Base-by-base conservation (phyloP, 345 rosid species). In the Boechera divaricarpa region DNA sequence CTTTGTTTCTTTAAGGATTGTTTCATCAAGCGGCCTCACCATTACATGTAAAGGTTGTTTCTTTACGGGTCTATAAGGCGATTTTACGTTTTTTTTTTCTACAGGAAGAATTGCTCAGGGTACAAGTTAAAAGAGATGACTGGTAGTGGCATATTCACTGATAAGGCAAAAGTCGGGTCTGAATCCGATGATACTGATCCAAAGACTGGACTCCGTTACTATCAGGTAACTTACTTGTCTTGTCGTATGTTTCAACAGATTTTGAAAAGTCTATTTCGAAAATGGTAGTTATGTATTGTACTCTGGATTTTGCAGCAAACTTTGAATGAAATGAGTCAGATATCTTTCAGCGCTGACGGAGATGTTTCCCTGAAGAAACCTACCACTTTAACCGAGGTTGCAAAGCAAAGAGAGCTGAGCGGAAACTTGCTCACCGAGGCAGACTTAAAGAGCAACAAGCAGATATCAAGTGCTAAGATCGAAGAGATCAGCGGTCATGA, bases 401-500 rank as follows among this genome's bases (percentile, higher is more conserved):
- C 97, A 32, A 91, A 91, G 85, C 97, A 91, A 69, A 83, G 92
- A 26, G 97, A 91, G 81, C 81, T 91, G 32, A 90, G 91, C 31
- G 97, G 97, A 13, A 84, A 89, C 24, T 66, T 86, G 73, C 87
- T 84, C 67, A 82, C 81, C 6, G 97, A 91, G 38, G 77, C 86
- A 2, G 93, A 91, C 35, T 65, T 81, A 48, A 86, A 77, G 84
- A 85, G 76, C 75, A 85, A 88, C 31, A 91, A 91, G 80, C 91
- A 87, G 81, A 83, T 90, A 66, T 91, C 97, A 18, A 79, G 75
- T 83, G 89, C 97, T 12, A 91, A 91, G 86, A 83, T 82, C 75
- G 89, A 90, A 79, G 97, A 91, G 86, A 91, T 91, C 7, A 91
- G 93, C n/a, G 97, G 97, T 15, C 93, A 90, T 54, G 82, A 90